Conservation (phyloP, 345 rosid genomes). For the Syzygium aromaticum region DNA sequence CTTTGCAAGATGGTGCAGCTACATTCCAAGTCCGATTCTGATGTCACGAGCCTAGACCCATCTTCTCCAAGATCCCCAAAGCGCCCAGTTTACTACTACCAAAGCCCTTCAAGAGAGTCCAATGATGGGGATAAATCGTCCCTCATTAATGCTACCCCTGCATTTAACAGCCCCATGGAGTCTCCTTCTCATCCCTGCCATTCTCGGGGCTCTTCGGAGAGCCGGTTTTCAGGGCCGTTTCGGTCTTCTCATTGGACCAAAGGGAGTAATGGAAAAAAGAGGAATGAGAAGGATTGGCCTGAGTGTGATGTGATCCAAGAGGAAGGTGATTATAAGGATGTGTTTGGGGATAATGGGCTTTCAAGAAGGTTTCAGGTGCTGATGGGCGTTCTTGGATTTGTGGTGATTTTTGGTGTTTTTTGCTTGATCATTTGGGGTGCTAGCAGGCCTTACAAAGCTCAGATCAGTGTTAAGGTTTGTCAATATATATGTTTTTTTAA, state of each 20-base stretch:
- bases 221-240: conserved; percentile 53
- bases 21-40: conserved; percentile 61
- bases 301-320: conserved; percentile 60
- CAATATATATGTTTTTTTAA: background rate
- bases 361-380: conserved; percentile 45
- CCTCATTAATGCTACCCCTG: conserved; percentile 46
- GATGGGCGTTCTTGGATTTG: conserved; percentile 37
- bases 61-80: conserved; percentile 76
- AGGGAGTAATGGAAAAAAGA: conserved; percentile 42
- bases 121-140: conserved; percentile 83
- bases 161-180: conserved; percentile 53
- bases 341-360: conserved; percentile 24
- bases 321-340: conserved; percentile 44
- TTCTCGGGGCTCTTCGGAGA: conserved; percentile 49
- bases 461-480: conserved; percentile 48
- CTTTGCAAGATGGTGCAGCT: conserved; percentile 13
- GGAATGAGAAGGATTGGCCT: conserved; percentile 65
- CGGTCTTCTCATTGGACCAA: conserved; percentile 25
- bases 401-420: conserved; percentile 43
- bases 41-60: conserved; percentile 55
- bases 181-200: conserved; percentile 76
- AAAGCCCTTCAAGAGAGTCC: conserved; percentile 82
- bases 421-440: conserved; percentile 82
- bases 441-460: conserved; percentile 56
- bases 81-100: conserved; percentile 57